These are phyloP conservation scores for Tillandsia leiboldiana DNA, from an alignment of 176 grass and related monocot genomes.

Conservation along the genomic window DNA sequence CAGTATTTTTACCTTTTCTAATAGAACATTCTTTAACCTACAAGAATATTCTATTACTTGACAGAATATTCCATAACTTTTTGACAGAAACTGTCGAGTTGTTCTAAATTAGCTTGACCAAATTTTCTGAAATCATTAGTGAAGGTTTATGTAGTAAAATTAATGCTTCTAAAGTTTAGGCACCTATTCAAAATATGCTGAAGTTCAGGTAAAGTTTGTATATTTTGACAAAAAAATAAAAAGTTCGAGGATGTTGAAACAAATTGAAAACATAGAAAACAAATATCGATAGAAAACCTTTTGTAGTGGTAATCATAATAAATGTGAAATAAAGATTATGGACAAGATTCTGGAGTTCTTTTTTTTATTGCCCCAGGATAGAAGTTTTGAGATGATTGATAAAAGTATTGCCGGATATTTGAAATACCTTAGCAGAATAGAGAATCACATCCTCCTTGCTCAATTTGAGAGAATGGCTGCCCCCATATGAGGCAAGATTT, in stretches of 20 bases:
- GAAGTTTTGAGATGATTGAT: no score
- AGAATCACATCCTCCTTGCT: slow-evolving; percentile 81
- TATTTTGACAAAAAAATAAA: neutral
- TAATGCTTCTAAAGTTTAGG: neutral
- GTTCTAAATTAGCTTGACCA: no score
- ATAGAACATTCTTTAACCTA: no score
- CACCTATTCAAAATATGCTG: slow-evolving; percentile 4
- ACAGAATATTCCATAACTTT: no score
- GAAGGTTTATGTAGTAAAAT: neutral
- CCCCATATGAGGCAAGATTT: slow-evolving; percentile 96
- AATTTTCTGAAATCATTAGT: no score
- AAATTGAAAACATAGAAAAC: neutral
- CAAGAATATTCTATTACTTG: no score
- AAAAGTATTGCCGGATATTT: neutral
- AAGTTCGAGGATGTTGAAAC: slow-evolving; percentile 3
- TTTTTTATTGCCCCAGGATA: no score
- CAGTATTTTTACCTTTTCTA: no score
- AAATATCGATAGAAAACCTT: neutral
- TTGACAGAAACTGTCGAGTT: no score
- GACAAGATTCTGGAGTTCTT: neutral
- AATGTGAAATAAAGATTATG: neutral
- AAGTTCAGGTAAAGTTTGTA: slow-evolving; percentile 6
- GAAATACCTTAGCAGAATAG: slow-evolving; percentile 87
- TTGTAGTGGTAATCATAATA: no score
- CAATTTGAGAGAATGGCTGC: slow-evolving; percentile 84